A percentile compares a stretch with the other conserved stretches of the same genome.
phyloP scores from a whole-genome alignment of 768 basidiomycete species.

The Chlorophyllum brunneum region DNA sequence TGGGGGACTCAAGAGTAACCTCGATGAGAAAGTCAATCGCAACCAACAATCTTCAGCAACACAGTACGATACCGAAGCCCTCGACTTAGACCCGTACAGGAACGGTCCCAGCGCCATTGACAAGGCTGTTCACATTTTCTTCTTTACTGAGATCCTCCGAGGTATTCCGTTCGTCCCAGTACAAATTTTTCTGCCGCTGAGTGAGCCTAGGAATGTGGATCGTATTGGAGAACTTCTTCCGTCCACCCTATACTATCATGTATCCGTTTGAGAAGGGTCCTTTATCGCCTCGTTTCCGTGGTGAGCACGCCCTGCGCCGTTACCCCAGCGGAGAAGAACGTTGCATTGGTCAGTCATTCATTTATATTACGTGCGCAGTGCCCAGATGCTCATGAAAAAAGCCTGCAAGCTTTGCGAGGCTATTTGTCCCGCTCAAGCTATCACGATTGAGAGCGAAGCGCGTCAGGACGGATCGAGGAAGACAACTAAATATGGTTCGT shows the following conservation, averaged over 20 bases:
- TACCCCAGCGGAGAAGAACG: slow-evolving; percentile 98
- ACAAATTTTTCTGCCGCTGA: slow-evolving; percentile 10
- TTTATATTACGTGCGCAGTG: not conserved
- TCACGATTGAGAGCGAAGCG: slow-evolving; percentile 98
- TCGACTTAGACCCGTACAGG: slow-evolving; percentile 64
- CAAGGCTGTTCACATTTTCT: slow-evolving; percentile 95
- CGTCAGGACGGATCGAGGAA: slow-evolving; percentile 92
- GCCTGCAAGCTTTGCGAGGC: slow-evolving; percentile 99
- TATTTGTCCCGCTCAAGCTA: slow-evolving; percentile 98
- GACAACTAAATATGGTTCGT: slow-evolving; percentile 93
- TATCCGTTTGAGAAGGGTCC: slow-evolving; percentile 99
- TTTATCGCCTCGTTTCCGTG: slow-evolving; percentile 94
- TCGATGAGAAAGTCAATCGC: slow-evolving; percentile 29
- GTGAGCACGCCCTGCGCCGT: slow-evolving; percentile 93
- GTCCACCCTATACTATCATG: slow-evolving; percentile 98
- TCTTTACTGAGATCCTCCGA: slow-evolving; percentile 97
- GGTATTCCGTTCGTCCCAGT: slow-evolving; percentile 41
- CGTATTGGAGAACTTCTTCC: slow-evolving; percentile 86
- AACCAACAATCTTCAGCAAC: slow-evolving; percentile 18
- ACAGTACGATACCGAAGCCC: slow-evolving; percentile 39
- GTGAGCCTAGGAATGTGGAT: slow-evolving; percentile 88
- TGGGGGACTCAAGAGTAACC: slow-evolving; percentile 32
- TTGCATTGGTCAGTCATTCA: slow-evolving; percentile 78
- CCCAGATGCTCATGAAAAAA: slow-evolving; percentile 26
- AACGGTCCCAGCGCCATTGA: slow-evolving; percentile 87